Conservation (phyloP, 805 yeast genomes). For the Myxozyma melibiosi region DNA sequence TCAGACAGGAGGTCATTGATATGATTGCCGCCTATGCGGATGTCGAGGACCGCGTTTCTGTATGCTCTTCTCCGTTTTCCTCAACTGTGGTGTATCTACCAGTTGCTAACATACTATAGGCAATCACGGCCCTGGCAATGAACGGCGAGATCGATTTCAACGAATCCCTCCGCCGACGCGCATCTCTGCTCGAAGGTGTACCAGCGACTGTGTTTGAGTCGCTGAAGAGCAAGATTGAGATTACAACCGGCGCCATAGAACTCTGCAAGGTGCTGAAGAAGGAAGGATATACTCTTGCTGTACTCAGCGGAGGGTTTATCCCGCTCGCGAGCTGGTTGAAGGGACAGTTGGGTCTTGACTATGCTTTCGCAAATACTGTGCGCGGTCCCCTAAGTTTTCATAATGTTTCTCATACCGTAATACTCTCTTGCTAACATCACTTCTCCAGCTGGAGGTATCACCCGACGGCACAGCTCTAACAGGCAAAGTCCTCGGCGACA, state of each 20-base stretch:
- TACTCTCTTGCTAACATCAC: background rate
- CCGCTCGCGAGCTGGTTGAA: conserved; percentile 83
- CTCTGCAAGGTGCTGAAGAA: conserved; percentile 63
- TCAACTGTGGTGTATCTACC: background rate
- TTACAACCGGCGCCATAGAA: conserved; percentile 87
- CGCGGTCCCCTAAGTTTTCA: too few species aligned
- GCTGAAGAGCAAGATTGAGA: conserved; percentile 62
- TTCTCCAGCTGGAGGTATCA: conserved; percentile 42
- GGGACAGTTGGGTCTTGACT: conserved; percentile 68
- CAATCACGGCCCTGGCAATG: conserved; percentile 92
- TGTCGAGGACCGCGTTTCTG: conserved; percentile 84
- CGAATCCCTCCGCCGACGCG: conserved; percentile 76
- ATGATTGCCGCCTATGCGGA: conserved; percentile 91
- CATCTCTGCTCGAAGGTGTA: conserved; percentile 77
- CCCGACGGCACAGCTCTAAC: conserved; percentile 55
- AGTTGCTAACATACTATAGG: conserved; percentile 1
- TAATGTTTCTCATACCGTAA: background rate
- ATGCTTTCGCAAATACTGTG: conserved; percentile 79
- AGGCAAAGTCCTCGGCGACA: conserved; percentile 76
- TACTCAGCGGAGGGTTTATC: conserved; percentile 91
- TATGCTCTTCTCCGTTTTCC: background rate
- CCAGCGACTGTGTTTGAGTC: conserved; percentile 77
- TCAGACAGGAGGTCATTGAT: conserved; percentile 95
- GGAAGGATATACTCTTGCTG: conserved; percentile 73
- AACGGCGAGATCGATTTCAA: conserved; percentile 93